A percentile compares a stretch with the other conserved stretches of the same genome.
Conservation (phyloP, 768 basidiomycete genomes). For the Cyclocybe cylindracea region DNA sequence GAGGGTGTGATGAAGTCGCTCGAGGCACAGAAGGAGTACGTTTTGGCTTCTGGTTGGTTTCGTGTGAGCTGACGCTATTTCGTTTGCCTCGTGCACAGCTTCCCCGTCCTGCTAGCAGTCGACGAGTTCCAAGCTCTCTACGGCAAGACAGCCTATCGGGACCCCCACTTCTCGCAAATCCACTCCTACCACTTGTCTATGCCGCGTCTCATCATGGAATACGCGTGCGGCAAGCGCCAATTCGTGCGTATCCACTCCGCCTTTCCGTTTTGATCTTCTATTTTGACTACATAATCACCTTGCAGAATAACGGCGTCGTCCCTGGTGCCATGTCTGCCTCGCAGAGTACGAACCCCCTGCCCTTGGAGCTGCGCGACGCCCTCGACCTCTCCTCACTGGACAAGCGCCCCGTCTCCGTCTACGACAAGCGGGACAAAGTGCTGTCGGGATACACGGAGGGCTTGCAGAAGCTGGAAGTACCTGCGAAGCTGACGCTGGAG, state of each 20-base stretch:
- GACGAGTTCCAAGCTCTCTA: slow-evolving; percentile 90
- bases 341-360: slow-evolving; percentile 56
- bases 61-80: not conserved
- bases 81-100: slow-evolving; percentile 36
- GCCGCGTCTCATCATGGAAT: slow-evolving; percentile 79
- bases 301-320: slow-evolving; percentile 68
- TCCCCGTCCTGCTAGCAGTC: slow-evolving; percentile 80
- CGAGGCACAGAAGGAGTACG: slow-evolving; percentile 64
- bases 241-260: slow-evolving; percentile 52
- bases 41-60: slow-evolving; percentile 1
- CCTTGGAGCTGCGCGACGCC: slow-evolving; percentile 65
- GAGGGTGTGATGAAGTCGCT: slow-evolving; percentile 61
- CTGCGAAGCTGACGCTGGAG: slow-evolving; percentile 55
- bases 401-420: slow-evolving; percentile 45
- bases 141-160: slow-evolving; percentile 64
- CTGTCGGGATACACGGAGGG: slow-evolving; percentile 58
- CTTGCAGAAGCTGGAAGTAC: slow-evolving; percentile 38
- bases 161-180: slow-evolving; percentile 69
- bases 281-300: slow-evolving; percentile 2
- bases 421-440: slow-evolving; percentile 51
- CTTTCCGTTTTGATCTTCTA: not conserved
- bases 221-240: slow-evolving; percentile 63
- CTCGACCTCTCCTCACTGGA: slow-evolving; percentile 33
- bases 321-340: slow-evolving; percentile 69
- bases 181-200: slow-evolving; percentile 78